Conservation (phyloP, 306 rosid genomes). For the Corylus americana region DNA sequence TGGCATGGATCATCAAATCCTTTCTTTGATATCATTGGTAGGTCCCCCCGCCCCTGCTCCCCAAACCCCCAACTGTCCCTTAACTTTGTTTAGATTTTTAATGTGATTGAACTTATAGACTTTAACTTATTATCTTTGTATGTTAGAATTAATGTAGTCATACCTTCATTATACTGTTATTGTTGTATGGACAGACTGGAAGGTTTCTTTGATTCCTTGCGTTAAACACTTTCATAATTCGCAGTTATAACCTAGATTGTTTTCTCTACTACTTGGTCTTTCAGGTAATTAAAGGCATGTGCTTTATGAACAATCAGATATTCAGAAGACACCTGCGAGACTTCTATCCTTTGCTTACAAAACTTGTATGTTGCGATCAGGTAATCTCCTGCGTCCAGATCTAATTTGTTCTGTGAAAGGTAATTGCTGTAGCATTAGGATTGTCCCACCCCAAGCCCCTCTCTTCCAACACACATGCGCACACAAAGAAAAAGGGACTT, state of each 20-base stretch:
- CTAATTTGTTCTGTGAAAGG: not conserved
- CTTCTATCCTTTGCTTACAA: constrained; percentile 91
- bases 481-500: no score
- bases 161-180: not conserved
- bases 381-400: constrained; percentile 44
- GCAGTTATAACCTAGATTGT: constrained; percentile 20
- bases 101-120: not conserved
- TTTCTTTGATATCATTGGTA: not conserved
- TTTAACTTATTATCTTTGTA: not conserved
- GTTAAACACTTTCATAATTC: constrained; percentile 4
- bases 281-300: constrained; percentile 92
- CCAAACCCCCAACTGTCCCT: no score
- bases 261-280: constrained; percentile 26
- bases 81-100: not conserved
- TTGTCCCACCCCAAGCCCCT: no score
- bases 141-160: not conserved
- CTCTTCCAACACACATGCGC: no score
- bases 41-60: not conserved
- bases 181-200: not conserved
- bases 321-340: constrained; percentile 91
- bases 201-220: not conserved
- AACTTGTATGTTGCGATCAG: constrained; percentile 97
- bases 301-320: constrained; percentile 80
- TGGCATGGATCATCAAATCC: not conserved
- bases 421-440: no score